A percentile compares a stretch with the other conserved stretches of the same genome.
phyloP scores from a whole-genome alignment of 768 basidiomycete genomes.

The Termitomyces sp. region DNA sequence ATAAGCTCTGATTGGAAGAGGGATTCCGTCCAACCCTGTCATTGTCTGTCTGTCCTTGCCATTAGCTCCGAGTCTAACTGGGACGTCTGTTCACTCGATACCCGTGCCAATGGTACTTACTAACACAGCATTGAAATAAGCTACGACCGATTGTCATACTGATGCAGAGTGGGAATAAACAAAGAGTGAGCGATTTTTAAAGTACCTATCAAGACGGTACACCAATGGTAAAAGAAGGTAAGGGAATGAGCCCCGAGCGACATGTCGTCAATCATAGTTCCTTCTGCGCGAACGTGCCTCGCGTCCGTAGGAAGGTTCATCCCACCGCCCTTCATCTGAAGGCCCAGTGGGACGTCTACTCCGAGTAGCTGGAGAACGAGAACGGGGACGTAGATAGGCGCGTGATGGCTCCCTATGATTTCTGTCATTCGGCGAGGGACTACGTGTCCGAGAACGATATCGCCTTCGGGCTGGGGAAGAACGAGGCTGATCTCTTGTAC shows the following conservation, averaged over 20 bases:
- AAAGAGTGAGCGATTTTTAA: neutral
- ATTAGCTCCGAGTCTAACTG: no score
- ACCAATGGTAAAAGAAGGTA: neutral
- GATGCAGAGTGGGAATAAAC: neutral
- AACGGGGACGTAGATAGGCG: neutral
- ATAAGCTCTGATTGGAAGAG: neutral
- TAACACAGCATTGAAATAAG: no score
- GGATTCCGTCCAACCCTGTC: neutral
- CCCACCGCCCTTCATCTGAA: slow-evolving; percentile 3
- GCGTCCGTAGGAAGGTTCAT: slow-evolving; percentile 2
- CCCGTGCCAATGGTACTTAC: neutral
- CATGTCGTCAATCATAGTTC: slow-evolving; percentile 12
- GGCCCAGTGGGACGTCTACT: slow-evolving; percentile 5
- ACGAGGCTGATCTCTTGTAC: slow-evolving; percentile 16
- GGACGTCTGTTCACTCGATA: no score
- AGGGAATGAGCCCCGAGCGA: neutral
- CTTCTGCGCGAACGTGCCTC: slow-evolving; percentile 10
- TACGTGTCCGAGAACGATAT: slow-evolving; percentile 12
- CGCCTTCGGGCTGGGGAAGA: slow-evolving; percentile 15
- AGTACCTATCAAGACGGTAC: neutral
- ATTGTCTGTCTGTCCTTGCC: neutral
- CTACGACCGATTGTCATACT: neutral
- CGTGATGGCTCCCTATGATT: neutral
- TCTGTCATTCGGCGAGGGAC: slow-evolving; percentile 14
- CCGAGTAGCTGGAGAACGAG: slow-evolving; percentile 12